Conservation (phyloP, 2,329 filamentous ascomycete species). For the Fusarium compactum region DNA sequence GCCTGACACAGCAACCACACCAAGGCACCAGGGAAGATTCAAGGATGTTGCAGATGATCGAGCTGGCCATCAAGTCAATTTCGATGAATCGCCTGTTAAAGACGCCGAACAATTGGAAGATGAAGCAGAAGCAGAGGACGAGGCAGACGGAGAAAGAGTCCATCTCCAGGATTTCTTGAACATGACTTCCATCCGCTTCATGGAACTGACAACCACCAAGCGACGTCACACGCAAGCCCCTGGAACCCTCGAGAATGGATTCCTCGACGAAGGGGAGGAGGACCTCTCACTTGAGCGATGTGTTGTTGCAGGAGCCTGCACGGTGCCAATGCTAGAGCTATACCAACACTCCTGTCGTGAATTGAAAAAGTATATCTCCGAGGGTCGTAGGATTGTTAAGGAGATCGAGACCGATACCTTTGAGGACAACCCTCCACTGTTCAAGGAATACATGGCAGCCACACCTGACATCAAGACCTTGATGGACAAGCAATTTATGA, state of each 20-base stretch:
- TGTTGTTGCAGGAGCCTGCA: constrained; percentile 90
- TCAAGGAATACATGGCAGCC: constrained; percentile 90
- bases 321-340: constrained; percentile 90
- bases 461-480: constrained; percentile 83
- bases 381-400: constrained; percentile 88
- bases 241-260: constrained; percentile 58
- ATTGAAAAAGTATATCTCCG: constrained; percentile 95
- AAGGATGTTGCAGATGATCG: constrained; percentile 64
- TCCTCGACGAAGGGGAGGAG: constrained; percentile 58
- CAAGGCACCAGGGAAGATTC: constrained; percentile 67
- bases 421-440: constrained; percentile 90
- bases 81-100: constrained; percentile 57
- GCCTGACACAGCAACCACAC: constrained; percentile 62
- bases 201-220: constrained; percentile 98
- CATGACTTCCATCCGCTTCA: constrained; percentile 96
- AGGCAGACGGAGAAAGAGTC: constrained; percentile 70
- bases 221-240: constrained; percentile 84
- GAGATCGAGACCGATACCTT: constrained; percentile 91
- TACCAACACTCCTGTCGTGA: constrained; percentile 97
- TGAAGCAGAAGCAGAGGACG: constrained; percentile 62
- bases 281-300: constrained; percentile 77
- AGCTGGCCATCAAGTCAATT: constrained; percentile 58
- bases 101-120: constrained; percentile 58
- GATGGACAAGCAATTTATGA: constrained; percentile 98
- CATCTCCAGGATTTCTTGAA: constrained; percentile 93